Evolutionary conservation across 179 eudicot genomes (phyloP).

Genomic region (Monotropa hypopitys): DNA sequence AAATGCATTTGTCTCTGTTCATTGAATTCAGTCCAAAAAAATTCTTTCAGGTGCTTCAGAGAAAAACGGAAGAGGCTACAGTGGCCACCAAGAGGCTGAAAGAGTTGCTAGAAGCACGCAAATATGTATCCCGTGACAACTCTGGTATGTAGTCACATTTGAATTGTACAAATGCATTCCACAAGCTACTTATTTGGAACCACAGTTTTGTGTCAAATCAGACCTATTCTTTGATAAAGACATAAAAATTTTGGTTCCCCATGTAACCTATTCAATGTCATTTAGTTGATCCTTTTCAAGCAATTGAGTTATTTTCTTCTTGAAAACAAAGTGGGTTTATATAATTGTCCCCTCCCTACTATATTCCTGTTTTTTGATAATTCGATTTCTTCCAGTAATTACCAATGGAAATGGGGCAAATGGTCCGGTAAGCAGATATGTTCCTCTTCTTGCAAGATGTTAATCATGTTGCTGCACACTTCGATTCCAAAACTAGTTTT

Average conservation of each 20-base stretch:
- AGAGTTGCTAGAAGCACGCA: conserved; percentile 94
- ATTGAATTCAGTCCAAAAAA: background rate
- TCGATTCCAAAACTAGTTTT: conserved; percentile 1
- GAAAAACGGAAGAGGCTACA: conserved; percentile 99
- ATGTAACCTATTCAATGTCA: background rate
- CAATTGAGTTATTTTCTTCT: background rate
- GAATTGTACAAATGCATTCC: conserved; percentile 1
- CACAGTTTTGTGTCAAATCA: background rate
- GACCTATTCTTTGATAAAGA: background rate
- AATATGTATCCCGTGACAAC: conserved; percentile 66
- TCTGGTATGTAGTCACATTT: conserved; percentile 40
- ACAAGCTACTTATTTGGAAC: background rate
- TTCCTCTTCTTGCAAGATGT: background rate
- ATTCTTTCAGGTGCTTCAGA: conserved; percentile 74
- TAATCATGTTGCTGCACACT: background rate
- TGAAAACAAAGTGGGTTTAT: background rate
- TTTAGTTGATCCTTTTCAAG: background rate
- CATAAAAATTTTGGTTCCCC: background rate
- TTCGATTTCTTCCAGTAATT: conserved; percentile 32
- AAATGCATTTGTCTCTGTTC: background rate
- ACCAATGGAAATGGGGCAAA: conserved; percentile 64
- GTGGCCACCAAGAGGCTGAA: conserved; percentile 97
- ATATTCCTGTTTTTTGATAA: conserved; percentile 17
- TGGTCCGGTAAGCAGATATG: conserved; percentile 52
- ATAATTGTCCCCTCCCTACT: background rate